Base-by-base conservation (phyloP, 75 land plant species). In the Cryptomeria japonica region DNA sequence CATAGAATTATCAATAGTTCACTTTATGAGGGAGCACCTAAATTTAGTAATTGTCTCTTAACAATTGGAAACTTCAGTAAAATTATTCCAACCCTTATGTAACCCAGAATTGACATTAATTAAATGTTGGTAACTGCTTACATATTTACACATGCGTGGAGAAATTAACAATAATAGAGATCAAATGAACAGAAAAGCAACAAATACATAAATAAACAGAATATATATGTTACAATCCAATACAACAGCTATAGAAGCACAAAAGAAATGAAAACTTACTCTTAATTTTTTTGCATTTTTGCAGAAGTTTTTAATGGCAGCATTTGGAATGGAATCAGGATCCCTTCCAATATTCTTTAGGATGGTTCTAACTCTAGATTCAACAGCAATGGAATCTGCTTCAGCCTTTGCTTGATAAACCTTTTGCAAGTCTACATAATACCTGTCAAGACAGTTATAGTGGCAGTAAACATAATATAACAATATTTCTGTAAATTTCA, bases 391-490 rank as follows among this genome's bases (percentile, higher is more conserved):
- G 85, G 86, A 91, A 92, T 98, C 99, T 78, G 96, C 91, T 89
- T 98, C 99, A 79, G 99, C 99, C 86, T 96, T 94, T 14, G 93
- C 94, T 89, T 95, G 99, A 86, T 98, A 98, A n/a, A 95, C 91
- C 84, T 93, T 95, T 90, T 98, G 99, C 86, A 98, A 87, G 80
- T 84, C 89, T 13, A 98, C 89, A 89, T 98, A 98, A 86, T 87
- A 94, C 88, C 99, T 97, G 92, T 68, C 89, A 78, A 46, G 37
- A 36, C 3, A 34, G 51, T 86, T 85, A 38, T 41, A 80, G 31
- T 86, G 3, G 28, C 44, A 79, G 82, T 79, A 19, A 79, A 79
- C 28, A 7, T 79, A 79, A 78, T 6, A 78, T 38, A 13, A 38
- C 46, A 79, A 79, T 41, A 39, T 79, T 79, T 39, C 44, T 42